Conservation (phyloP, 345 rosid genomes). For the Conringia planisiliqua region DNA sequence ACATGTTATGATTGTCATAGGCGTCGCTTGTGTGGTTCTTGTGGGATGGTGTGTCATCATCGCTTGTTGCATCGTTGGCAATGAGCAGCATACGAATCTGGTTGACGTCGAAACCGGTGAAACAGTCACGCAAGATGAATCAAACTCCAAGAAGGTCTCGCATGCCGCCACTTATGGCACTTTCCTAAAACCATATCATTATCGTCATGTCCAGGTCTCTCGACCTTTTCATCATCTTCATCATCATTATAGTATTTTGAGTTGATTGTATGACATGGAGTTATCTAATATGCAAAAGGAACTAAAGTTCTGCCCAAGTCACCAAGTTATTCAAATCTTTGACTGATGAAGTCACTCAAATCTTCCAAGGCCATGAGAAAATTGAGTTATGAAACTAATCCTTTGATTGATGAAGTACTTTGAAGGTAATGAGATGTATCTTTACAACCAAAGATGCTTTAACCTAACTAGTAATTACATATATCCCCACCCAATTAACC, state of each 20-base stretch:
- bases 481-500: constrained; percentile 16
- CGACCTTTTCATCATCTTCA: background rate
- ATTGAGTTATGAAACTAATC: background rate
- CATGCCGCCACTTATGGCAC: background rate
- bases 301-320: background rate
- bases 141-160: background rate
- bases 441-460: constrained; percentile 20
- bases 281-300: background rate
- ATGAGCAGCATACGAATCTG: background rate
- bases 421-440: background rate
- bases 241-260: background rate
- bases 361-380: background rate
- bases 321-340: too few relatives aligned
- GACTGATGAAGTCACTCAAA: background rate
- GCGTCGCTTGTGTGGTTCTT: background rate
- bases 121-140: background rate
- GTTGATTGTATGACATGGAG: background rate
- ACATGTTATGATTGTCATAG: background rate
- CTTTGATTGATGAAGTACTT: background rate
- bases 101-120: background rate
- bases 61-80: background rate
- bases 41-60: background rate
- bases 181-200: background rate
- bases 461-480: constrained; percentile 28
- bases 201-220: background rate